A percentile compares a stretch with the other conserved stretches of the same genome.
These are phyloP conservation scores for Wickerhamomyces strasburgensis DNA, from an alignment of 805 yeast species.

Conservation along the genomic window DNA sequence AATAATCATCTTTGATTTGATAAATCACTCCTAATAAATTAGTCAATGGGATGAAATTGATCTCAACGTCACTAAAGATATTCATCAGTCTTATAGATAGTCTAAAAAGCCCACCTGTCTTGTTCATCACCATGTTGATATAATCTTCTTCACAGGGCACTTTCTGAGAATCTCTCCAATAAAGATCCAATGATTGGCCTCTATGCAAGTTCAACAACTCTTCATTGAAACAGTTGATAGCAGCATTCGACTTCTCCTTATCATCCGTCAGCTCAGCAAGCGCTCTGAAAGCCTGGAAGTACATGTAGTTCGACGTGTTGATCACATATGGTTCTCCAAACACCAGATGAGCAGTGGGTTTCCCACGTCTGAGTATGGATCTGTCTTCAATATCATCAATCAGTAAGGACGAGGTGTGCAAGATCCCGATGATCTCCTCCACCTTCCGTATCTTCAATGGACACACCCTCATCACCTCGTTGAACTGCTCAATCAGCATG, in stretches of 20 bases:
- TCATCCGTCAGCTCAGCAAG: slow-evolving; percentile 15
- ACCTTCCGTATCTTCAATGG: slow-evolving; percentile 33
- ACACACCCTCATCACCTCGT: slow-evolving; percentile 43
- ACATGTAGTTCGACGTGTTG: slow-evolving; percentile 78
- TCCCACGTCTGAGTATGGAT: slow-evolving; percentile 67
- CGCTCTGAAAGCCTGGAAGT: slow-evolving; percentile 56
- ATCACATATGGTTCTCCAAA: slow-evolving; percentile 79
- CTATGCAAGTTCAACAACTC: slow-evolving; percentile 79
- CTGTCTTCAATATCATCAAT: slow-evolving; percentile 89
- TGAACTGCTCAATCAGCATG: slow-evolving; percentile 47
- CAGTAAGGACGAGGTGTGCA: slow-evolving; percentile 63
- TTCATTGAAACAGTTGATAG: slow-evolving; percentile 46
- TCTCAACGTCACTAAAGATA: slow-evolving; percentile 14
- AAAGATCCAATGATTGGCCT: slow-evolving; percentile 87
- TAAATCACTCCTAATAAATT: slow-evolving; percentile 76
- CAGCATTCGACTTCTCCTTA: slow-evolving; percentile 17
- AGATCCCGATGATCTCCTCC: slow-evolving; percentile 45
- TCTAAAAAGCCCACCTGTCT: slow-evolving; percentile 86
- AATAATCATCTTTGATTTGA: slow-evolving; percentile 81
- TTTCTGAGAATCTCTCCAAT: slow-evolving; percentile 68
- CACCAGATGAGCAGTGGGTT: slow-evolving; percentile 70
- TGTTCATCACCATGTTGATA: slow-evolving; percentile 75
- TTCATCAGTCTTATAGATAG: slow-evolving; percentile 65
- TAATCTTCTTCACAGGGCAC: slow-evolving; percentile 65
- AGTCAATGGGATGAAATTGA: slow-evolving; percentile 52